phyloP scores from a whole-genome alignment of 805 yeast genomes.

The Starmerella kuoi region DNA sequence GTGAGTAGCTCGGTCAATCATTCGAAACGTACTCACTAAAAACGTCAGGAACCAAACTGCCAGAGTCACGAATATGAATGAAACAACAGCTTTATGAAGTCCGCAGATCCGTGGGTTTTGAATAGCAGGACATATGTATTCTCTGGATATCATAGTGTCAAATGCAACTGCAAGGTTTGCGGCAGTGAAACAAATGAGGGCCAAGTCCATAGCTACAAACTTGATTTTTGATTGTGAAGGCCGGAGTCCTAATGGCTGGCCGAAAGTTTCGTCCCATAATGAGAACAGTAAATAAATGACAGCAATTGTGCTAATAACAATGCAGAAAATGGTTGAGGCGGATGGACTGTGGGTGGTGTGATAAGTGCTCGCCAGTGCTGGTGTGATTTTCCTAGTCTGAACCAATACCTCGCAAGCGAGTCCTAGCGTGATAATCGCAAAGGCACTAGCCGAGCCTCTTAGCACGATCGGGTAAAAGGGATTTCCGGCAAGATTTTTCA shows the following conservation, averaged over 20 bases:
- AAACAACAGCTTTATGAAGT: conserved; percentile 64
- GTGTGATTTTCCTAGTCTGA: conserved; percentile 24
- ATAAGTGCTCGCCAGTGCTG: conserved; percentile 32
- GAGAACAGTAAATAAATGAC: conserved; percentile 66
- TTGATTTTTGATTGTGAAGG: conserved; percentile 74
- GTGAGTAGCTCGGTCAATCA: conserved; percentile 42
- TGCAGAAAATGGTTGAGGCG: conserved; percentile 87
- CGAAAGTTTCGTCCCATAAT: conserved; percentile 80
- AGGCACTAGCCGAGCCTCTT: conserved; percentile 45
- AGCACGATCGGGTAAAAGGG: conserved; percentile 73
- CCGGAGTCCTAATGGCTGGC: conserved; percentile 83
- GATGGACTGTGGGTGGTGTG: conserved; percentile 31
- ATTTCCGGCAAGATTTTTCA: conserved; percentile 46
- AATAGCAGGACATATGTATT: conserved; percentile 20
- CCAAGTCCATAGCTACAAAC: conserved; percentile 64
- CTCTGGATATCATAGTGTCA: conserved; percentile 42
- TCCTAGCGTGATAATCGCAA: conserved; percentile 58
- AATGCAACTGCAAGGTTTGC: conserved; percentile 81
- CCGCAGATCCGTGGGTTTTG: conserved; percentile 49
- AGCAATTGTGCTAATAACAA: conserved; percentile 71
- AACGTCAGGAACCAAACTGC: conserved; percentile 78
- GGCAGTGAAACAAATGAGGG: conserved; percentile 77
- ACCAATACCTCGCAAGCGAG: conserved; percentile 44
- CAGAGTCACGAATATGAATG: conserved; percentile 64
- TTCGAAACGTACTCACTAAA: conserved; percentile 68